A percentile compares a stretch with the other conserved stretches of the same genome.
These are phyloP conservation scores for Iris pallida DNA, from an alignment of 116 monocot species.

Conservation along the genomic window DNA sequence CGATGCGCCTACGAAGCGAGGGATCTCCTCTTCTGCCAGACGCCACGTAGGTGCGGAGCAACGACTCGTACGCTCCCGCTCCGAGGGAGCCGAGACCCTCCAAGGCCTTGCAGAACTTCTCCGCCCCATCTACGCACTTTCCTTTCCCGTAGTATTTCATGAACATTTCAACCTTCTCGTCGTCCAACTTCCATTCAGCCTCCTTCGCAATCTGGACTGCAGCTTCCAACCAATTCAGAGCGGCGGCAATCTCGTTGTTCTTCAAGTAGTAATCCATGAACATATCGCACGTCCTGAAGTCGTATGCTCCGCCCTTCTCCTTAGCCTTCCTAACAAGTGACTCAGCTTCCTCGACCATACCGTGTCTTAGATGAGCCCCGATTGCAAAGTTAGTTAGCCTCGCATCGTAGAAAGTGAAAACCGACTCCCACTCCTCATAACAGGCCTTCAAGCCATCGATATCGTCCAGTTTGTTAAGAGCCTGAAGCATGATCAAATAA, in stretches of 20 bases:
- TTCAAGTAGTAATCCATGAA: slow-evolving; percentile 10
- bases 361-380: neutral
- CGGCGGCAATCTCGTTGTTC: slow-evolving; percentile 27
- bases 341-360: neutral
- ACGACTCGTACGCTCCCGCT: slow-evolving; percentile 5
- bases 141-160: slow-evolving; percentile 29
- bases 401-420: neutral
- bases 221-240: slow-evolving; percentile 31
- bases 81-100: slow-evolving; percentile 20
- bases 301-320: neutral
- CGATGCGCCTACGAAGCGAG: slow-evolving; percentile 1
- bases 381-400: neutral
- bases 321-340: neutral
- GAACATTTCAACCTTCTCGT: slow-evolving; percentile 21
- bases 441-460: neutral
- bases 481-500: neutral
- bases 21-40: slow-evolving; percentile 4
- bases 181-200: slow-evolving; percentile 20
- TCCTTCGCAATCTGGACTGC: slow-evolving; percentile 10
- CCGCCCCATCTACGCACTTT: slow-evolving; percentile 27
- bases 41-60: slow-evolving; percentile 6
- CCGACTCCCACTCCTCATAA: neutral
- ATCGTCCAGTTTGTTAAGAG: slow-evolving; percentile 1
- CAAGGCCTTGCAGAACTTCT: slow-evolving; percentile 32
- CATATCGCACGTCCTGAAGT: slow-evolving; percentile 3